Base-by-base conservation (phyloP, 208 protist genomes). In the Lotmaria passim region DNA sequence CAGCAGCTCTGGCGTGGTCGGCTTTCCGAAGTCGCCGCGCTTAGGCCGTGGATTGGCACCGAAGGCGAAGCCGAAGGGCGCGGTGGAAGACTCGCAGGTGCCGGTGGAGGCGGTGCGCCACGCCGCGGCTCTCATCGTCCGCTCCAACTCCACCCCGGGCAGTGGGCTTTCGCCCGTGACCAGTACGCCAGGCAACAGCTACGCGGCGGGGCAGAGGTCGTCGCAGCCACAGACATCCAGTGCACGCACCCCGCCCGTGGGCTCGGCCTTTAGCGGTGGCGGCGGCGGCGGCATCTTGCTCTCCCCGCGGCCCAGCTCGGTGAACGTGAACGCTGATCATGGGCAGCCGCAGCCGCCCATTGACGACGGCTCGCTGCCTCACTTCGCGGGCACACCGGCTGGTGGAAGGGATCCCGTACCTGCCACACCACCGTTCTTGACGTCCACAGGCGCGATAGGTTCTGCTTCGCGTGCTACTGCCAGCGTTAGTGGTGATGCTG, bases 1-100 rank as follows among this genome's bases (percentile, higher is more conserved):
- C 46, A 43, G 41, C 21, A 43, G 19, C 5, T 53, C 44, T 17
- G 31, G n/a, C 31, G n/a, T 52, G 21, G 28, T 46, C 41, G 59
- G 59, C 46, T 55, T 65, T 26, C 39, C 56, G 50, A 64, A 70
- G 34, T 75, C 70, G 17, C 51, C 75, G 33, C 66, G 65, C 15
- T 64, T 56, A 3, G 68, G 68, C 33, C 71, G 83, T 1, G 71
- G 79, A 11, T 73, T 93, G 23, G 80, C 72, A 11, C 82, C 87
- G 26, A 96, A 96, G 75, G 85, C 89, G 21, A 96, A 96, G 69
- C 91, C 91, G 12, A 81, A 82, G 47, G 87, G 72, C 28, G 82
- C 85, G 0, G 23, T 80, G 1, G 79, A 82, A 0, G 75, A 63
- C 12, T 53, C 78, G 14, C 72, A 69, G 43, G 79, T 91, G 30